Conservation (phyloP, 345 rosid species). For the Heritiera fomes region DNA sequence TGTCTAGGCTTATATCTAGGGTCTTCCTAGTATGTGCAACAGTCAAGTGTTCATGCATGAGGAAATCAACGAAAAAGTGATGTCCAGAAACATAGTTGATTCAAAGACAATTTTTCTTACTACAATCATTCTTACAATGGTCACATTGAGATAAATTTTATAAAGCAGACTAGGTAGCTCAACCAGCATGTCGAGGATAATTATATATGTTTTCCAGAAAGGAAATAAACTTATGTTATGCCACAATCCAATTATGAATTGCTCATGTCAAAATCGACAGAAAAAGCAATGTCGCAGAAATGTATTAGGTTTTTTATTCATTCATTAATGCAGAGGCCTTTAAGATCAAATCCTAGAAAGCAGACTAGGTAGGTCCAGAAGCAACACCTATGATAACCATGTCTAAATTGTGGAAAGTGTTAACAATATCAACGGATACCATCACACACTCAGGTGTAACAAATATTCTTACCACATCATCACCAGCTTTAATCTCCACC, state of each 20-base stretch:
- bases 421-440: neutral
- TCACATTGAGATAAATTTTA: neutral
- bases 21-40: neutral
- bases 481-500: slow-evolving; percentile 88
- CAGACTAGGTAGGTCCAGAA: neutral
- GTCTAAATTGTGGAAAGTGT: neutral
- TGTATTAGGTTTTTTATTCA: neutral
- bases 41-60: neutral
- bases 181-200: neutral
- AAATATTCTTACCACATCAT: slow-evolving; percentile 74
- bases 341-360: too few species aligned
- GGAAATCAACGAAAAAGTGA: neutral
- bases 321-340: too few species aligned
- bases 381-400: neutral
- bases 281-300: neutral
- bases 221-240: neutral
- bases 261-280: neutral
- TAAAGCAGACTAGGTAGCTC: neutral
- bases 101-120: neutral
- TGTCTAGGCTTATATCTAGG: neutral
- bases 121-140: slow-evolving; percentile 1
- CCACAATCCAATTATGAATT: neutral
- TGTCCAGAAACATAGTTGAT: slow-evolving; percentile 1
- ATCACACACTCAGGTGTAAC: neutral
- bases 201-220: neutral